phyloP scores from a whole-genome alignment of 148 eudicot species.

The Nepenthes gracilis region DNA sequence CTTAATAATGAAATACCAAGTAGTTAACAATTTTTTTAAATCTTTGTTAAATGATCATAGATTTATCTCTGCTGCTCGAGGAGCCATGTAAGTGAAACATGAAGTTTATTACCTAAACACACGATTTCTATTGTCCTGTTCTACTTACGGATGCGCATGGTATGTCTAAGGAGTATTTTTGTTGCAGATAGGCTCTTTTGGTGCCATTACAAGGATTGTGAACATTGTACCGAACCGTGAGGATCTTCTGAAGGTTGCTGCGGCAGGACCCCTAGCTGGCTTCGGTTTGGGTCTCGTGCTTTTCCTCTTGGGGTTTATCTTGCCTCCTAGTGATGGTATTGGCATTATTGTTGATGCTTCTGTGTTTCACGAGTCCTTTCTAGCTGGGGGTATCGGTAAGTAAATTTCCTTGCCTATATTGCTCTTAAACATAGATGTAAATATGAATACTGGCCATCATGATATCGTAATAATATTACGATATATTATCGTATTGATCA shows the following conservation, averaged over 20 bases:
- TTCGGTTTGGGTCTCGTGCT: constrained; percentile 69
- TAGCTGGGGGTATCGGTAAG: constrained; percentile 89
- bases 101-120: too few relatives aligned
- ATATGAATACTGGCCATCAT: too few relatives aligned
- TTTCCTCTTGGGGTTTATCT: constrained; percentile 64
- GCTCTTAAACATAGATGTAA: neutral
- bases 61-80: neutral
- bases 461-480: too few relatives aligned
- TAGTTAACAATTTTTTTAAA: too few relatives aligned
- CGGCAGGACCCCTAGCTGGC: constrained; percentile 93
- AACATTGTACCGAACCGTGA: constrained; percentile 81
- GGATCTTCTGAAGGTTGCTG: constrained; percentile 88
- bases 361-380: constrained; percentile 93
- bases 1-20: too few relatives aligned
- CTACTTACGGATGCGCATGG: neutral
- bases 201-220: constrained; percentile 85
- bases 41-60: too few relatives aligned
- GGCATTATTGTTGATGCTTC: constrained; percentile 80
- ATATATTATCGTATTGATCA: too few relatives aligned
- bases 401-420: constrained; percentile 2
- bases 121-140: neutral
- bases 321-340: constrained; percentile 84
- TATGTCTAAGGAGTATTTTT: constrained; percentile 32
- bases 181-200: constrained; percentile 98
- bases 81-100: neutral